Conservation (phyloP, 352 stramenopile genomes). For the Phytophthora hybrid region DNA sequence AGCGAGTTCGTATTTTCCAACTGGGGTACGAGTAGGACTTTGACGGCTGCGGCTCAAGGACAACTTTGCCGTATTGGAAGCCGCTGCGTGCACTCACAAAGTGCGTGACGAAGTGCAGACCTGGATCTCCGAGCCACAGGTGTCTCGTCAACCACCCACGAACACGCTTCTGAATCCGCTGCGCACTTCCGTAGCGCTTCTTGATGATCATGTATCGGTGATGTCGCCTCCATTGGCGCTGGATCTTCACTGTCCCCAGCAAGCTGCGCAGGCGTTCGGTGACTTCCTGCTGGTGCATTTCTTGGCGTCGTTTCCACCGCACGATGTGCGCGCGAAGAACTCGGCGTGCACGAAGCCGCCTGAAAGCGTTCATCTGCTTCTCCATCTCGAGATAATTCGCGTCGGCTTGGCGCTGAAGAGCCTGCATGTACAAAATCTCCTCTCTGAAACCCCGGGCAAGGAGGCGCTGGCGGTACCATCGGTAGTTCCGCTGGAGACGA, state of each 20-base stretch:
- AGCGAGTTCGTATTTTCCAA: constrained; percentile 51
- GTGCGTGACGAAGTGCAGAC: constrained; percentile 42
- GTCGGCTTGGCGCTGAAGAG: constrained; percentile 54
- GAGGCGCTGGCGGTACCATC: constrained; percentile 59
- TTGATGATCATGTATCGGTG: constrained; percentile 55
- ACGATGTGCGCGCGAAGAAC: constrained; percentile 58
- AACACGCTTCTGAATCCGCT: constrained; percentile 61
- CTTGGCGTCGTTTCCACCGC: constrained; percentile 51
- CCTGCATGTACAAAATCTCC: constrained; percentile 63
- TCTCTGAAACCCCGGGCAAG: constrained; percentile 64
- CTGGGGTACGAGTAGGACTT: constrained; percentile 68
- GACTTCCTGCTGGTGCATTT: constrained; percentile 35
- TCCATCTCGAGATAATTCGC: constrained; percentile 56
- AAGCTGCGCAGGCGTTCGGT: constrained; percentile 55
- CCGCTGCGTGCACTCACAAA: constrained; percentile 54
- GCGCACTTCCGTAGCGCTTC: constrained; percentile 53
- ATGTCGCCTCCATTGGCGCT: constrained; percentile 67
- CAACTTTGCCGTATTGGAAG: constrained; percentile 59
- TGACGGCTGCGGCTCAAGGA: constrained; percentile 49
- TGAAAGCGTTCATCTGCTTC: constrained; percentile 54
- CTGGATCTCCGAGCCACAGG: constrained; percentile 73
- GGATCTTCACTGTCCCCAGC: constrained; percentile 62
- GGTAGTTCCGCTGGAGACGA: constrained; percentile 64
- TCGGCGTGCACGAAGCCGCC: constrained; percentile 53
- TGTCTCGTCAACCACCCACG: constrained; percentile 74